Base-by-base conservation (phyloP, 2,329 filamentous ascomycete genomes). In the Colletotrichum incanum region DNA sequence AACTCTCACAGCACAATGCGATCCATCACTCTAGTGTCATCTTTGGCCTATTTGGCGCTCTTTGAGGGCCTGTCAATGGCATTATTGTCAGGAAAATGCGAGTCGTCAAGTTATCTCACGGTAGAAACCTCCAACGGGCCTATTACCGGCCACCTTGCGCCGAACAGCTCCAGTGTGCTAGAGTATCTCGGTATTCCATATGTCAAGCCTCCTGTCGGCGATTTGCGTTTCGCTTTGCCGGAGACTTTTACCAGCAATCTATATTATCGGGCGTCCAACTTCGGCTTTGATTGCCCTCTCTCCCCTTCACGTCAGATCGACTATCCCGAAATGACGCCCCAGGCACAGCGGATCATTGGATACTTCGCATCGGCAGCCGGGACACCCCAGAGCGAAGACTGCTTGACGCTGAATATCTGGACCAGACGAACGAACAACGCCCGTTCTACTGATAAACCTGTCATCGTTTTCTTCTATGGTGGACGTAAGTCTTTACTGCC, bases 321-420 rank as follows among this genome's bases (percentile, higher is more conserved):
- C 52, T 77, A 76, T 34, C 78, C 76, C 0, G 75, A 73, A 18
- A 76, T 81, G 59, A 81, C 78, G 5, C 74, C 78, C 6, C 79
- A 81, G 67, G 78, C 79, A 0, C 79, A 76, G 71, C 74, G 67
- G 3, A 75, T 78, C 47, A 65, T 79, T 23, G 41, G 54, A 8
- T 72, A 65, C 28, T 71, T 71, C 37, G 69, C 69, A 7, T 71
- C 69, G 2, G 43, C 31, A 1, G 65, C 69, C 0, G 76, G 76
- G 9, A 77, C 77, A 16, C 67, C 76, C 4, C 72, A 78, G 56
- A 77, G 77, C 62, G 82, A 84, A 65, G 82, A 84, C 67, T 84
- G 82, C 39, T 71, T 85, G 12, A 79, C 78, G 0, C 72, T 84
- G 9, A 84, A 84, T 74, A 73, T 84, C 55, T 82, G 83, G 81